These are phyloP conservation scores for Calonectria hawksworthii DNA, from an alignment of 2,329 filamentous ascomycete species.

Conservation along the genomic window DNA sequence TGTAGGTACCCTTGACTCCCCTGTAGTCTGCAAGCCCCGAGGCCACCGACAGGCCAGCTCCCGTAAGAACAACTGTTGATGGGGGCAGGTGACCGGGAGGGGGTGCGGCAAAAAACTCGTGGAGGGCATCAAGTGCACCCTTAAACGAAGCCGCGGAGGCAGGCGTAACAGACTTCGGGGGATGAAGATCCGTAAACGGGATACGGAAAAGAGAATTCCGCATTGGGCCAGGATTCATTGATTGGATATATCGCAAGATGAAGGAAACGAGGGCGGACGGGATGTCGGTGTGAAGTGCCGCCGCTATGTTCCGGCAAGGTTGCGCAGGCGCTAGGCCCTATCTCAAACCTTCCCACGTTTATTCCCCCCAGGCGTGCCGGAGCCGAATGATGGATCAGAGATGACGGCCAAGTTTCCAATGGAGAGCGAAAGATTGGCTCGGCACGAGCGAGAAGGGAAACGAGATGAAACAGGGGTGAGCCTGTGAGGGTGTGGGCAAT, in stretches of 20 bases:
- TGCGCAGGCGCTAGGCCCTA: conserved; percentile 4
- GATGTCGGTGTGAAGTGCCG: neutral
- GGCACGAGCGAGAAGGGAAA: conserved; percentile 3
- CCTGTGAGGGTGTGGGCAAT: neutral
- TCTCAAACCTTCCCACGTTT: neutral
- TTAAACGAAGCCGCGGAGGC: conserved; percentile 75
- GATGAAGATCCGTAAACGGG: conserved; percentile 88
- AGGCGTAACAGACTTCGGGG: conserved; percentile 82
- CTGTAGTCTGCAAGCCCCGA: conserved; percentile 95
- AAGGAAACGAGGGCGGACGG: neutral
- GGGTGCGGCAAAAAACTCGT: conserved; percentile 79
- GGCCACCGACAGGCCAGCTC: conserved; percentile 93
- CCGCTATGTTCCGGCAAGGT: neutral
- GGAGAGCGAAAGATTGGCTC: conserved; percentile 31
- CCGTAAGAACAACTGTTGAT: conserved; percentile 72
- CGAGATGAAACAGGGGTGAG: conserved; percentile 16
- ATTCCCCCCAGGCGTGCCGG: neutral
- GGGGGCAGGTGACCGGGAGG: conserved; percentile 63
- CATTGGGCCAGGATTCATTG: conserved; percentile 58
- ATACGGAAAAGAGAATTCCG: conserved; percentile 85
- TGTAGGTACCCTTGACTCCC: conserved; percentile 90
- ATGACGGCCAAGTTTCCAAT: conserved; percentile 39
- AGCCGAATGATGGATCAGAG: neutral
- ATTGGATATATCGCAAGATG: neutral
- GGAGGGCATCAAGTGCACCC: conserved; percentile 83